Conservation (phyloP, 306 rosid genomes). For the Quercus ilex region DNA sequence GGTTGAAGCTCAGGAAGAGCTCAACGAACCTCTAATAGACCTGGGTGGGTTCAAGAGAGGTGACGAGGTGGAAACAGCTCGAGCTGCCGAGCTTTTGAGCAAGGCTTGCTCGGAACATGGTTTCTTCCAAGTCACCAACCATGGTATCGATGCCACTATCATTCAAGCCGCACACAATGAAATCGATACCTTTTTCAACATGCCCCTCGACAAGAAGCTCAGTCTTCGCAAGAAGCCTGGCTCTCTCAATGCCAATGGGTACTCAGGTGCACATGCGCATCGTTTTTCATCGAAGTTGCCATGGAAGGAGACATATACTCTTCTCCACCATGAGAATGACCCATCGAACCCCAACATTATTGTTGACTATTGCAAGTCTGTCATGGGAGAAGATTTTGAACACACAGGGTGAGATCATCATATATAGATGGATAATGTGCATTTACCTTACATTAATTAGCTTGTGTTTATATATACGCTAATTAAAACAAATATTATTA, state of each 20-base stretch:
- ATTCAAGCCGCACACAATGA: constrained; percentile 38
- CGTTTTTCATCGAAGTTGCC: constrained; percentile 51
- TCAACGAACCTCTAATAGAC: constrained; percentile 49
- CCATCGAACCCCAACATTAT: constrained; percentile 17
- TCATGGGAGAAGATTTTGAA: constrained; percentile 47
- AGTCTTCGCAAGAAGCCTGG: constrained; percentile 23
- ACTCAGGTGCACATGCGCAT: constrained; percentile 59
- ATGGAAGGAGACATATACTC: constrained; percentile 65
- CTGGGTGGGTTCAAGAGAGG: constrained; percentile 29
- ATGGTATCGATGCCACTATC: constrained; percentile 44
- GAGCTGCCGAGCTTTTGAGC: constrained; percentile 40
- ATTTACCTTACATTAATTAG: background rate
- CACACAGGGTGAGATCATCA: constrained; percentile 46
- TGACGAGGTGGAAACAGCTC: constrained; percentile 29
- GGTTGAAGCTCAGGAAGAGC: constrained; percentile 28
- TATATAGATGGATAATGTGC: background rate
- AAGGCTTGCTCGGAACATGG: constrained; percentile 59
- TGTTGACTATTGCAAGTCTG: constrained; percentile 51
- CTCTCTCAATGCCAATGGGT: constrained; percentile 10
- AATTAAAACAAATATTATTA: no score
- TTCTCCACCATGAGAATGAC: constrained; percentile 8
- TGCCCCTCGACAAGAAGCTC: constrained; percentile 44
- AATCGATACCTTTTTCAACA: constrained; percentile 37
- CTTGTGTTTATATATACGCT: no score
- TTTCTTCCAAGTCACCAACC: constrained; percentile 62